Base-by-base conservation (phyloP, 176 grass and related monocot genomes). In the Poa pratensis region DNA sequence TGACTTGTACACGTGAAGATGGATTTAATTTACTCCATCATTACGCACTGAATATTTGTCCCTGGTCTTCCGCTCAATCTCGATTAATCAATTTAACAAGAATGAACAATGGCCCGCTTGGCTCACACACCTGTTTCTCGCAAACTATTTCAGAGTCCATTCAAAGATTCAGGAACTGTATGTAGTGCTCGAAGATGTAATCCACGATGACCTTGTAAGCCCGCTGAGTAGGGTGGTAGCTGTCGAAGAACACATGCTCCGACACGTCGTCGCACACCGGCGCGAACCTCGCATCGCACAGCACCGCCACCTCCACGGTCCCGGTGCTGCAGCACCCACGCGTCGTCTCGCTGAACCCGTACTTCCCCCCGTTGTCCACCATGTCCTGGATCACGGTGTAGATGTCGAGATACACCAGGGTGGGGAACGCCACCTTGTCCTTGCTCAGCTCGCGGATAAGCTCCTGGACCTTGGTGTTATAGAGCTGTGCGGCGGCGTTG, bases 281-380 rank as follows among this genome's bases (percentile, higher is more conserved):
- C 28, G 60, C 49, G 27, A 88, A 87, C 42, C 75, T 66, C 4
- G 54, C 19, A 66, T 97, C 94, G 65, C 95, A 97, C 34, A 94
- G 68, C 3, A 84, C 80, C 0, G 95, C 77, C 5, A 91, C 95
- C 92, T 97, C 95, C 35, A 91, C 48, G 30, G 66, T 83, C 50
- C 96, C 96, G 0, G 93, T 94, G 48, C 91, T 90, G 75, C 96
- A 98, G 62, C 96, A 98, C 0, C 96, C 96, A 23, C 45, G 85
- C 3, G 83, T 90, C 23, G 86, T 82, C 59, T 86, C 89, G 13
- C 64, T 64, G 77, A 98, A 95, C 7, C 95, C 92, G 64, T 90
- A 88, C 5, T 0, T 4, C 0, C 14, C 52, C 0, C 92, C 90
- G 0, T 64, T 37, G 18, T 88, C 53, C 43, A 97, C 88, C 3